phyloP scores from a whole-genome alignment of 1,139 yeast genomes.

The Pichia sp. region DNA sequence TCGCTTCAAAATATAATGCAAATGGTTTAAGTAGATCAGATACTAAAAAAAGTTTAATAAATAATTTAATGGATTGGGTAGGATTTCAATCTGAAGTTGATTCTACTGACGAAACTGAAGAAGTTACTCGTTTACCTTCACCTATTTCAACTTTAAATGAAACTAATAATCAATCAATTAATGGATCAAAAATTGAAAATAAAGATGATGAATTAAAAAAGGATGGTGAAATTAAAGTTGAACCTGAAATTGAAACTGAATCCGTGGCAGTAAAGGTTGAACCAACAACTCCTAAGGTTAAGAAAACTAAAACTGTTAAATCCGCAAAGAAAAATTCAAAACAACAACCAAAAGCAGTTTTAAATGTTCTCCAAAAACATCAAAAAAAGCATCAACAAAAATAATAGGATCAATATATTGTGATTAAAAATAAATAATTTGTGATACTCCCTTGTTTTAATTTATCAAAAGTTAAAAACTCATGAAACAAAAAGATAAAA shows the following conservation, averaged over 20 bases:
- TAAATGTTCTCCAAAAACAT: slow-evolving; percentile 1
- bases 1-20: slow-evolving; percentile 54
- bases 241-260: neutral
- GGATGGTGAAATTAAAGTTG: neutral
- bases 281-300: slow-evolving; percentile 1
- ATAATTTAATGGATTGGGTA: slow-evolving; percentile 67
- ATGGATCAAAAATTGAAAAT: neutral
- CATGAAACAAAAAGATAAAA: no score
- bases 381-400: neutral
- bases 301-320: neutral
- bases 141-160: slow-evolving; percentile 1
- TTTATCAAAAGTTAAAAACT: no score
- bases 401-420: neutral
- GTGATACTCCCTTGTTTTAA: neutral
- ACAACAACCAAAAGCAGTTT: neutral
- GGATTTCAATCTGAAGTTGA: slow-evolving; percentile 29
- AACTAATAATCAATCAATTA: no score
- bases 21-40: slow-evolving; percentile 40
- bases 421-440: neutral
- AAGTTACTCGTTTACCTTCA: slow-evolving; percentile 3
- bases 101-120: slow-evolving; percentile 14
- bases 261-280: neutral
- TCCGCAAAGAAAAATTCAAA: slow-evolving; percentile 9
- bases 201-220: neutral
- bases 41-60: slow-evolving; percentile 41